Conservation (phyloP, 176 grass and related monocot genomes). For the Avena sativa region DNA sequence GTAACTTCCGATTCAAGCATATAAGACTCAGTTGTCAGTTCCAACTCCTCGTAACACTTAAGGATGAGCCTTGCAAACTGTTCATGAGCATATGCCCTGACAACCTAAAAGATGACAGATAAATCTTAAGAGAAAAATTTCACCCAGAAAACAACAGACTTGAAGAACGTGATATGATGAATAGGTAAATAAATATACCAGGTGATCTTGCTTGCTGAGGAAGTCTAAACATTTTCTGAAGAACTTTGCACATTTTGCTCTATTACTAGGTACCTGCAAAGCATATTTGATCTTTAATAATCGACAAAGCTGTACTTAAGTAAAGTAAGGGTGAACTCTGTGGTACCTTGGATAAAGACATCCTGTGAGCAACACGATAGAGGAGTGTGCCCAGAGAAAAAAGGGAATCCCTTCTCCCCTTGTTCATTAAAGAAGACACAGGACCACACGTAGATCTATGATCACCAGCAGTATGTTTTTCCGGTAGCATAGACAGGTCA, state of each 20-base stretch:
- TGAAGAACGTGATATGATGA: conserved; percentile 12
- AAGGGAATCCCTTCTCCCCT: conserved; percentile 87
- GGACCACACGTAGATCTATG: conserved; percentile 67
- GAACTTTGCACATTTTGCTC: conserved; percentile 86
- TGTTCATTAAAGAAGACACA: conserved; percentile 82
- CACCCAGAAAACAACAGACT: conserved; percentile 5
- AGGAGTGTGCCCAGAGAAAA: conserved; percentile 93
- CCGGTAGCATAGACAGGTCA: conserved; percentile 85
- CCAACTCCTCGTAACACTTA: conserved; percentile 91
- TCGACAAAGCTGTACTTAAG: conserved; percentile 22
- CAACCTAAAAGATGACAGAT: conserved; percentile 60
- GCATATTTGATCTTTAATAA: conserved; percentile 31
- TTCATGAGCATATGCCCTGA: conserved; percentile 92
- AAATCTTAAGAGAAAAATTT: conserved; percentile 18
- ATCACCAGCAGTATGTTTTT: conserved; percentile 70
- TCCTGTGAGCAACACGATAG: conserved; percentile 96
- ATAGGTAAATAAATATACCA: conserved; percentile 66
- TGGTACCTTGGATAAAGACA: conserved; percentile 92
- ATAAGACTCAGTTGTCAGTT: conserved; percentile 83
- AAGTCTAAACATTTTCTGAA: conserved; percentile 98
- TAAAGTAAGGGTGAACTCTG: conserved; percentile 4
- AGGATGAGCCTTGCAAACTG: conserved; percentile 97
- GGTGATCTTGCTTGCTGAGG: conserved; percentile 92
- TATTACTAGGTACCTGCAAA: conserved; percentile 86
- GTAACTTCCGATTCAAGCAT: conserved; percentile 88